Conservation (phyloP, 768 basidiomycete genomes). For the Lactarius deliciosus region DNA sequence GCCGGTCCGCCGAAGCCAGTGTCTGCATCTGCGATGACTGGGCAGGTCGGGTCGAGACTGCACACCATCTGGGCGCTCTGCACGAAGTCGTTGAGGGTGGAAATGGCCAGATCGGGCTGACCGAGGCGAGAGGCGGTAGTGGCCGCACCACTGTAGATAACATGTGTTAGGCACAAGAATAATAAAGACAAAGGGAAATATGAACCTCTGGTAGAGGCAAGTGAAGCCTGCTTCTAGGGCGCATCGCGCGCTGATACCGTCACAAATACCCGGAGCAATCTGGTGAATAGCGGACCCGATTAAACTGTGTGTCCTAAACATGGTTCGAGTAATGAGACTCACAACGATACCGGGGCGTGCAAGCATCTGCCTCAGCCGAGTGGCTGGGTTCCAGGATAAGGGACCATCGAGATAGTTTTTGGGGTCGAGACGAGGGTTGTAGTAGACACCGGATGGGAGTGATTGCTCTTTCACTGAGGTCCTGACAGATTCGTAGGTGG, state of each 20-base stretch:
- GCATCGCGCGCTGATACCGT: constrained; percentile 77
- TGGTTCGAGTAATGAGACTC: constrained; percentile 33
- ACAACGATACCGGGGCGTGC: constrained; percentile 74
- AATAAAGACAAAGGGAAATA: background rate
- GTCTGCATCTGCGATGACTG: constrained; percentile 79
- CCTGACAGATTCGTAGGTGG: background rate
- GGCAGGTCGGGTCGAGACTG: constrained; percentile 58
- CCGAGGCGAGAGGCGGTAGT: constrained; percentile 79
- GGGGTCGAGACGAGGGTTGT: constrained; percentile 68
- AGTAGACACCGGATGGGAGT: constrained; percentile 42
- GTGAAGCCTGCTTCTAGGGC: constrained; percentile 78
- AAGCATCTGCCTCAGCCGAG: constrained; percentile 57
- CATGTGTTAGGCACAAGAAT: background rate
- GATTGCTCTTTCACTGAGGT: constrained; percentile 1
- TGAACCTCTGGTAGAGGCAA: constrained; percentile 72
- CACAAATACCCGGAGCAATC: constrained; percentile 78
- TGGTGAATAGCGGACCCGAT: constrained; percentile 31
- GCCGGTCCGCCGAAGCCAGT: constrained; percentile 76
- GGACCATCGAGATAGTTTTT: constrained; percentile 68
- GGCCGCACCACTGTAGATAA: constrained; percentile 57
- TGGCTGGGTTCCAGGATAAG: constrained; percentile 65
- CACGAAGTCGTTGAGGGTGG: constrained; percentile 75
- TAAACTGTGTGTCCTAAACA: background rate
- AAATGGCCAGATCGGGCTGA: constrained; percentile 76
- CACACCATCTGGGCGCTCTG: constrained; percentile 73